These are phyloP conservation scores for Macrolepiota albuminosa DNA, from an alignment of 768 basidiomycete genomes.

Conservation along the genomic window DNA sequence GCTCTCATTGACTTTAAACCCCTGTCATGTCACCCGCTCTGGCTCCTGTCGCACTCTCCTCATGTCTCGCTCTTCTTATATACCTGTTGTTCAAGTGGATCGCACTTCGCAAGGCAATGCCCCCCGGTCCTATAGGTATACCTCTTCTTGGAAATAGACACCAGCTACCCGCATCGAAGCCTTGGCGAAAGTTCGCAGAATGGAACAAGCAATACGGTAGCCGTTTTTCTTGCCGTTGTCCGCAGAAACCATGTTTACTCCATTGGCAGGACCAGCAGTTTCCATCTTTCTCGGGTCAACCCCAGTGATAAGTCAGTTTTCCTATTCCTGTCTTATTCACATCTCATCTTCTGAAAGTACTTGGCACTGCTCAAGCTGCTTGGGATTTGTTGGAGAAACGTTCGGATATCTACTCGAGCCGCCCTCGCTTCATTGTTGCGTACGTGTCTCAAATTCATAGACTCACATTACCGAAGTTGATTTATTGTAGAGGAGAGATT, in stretches of 20 bases:
- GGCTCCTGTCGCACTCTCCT: background rate
- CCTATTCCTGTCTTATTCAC: too few species aligned
- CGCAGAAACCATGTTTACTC: background rate
- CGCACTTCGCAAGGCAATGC: conserved; percentile 30
- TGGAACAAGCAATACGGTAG: conserved; percentile 44
- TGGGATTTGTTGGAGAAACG: conserved; percentile 46
- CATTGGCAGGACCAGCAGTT: conserved; percentile 29
- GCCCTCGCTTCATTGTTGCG: conserved; percentile 43
- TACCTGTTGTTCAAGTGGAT: conserved; percentile 25
- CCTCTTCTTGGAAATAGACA: conserved; percentile 42
- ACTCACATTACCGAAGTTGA: background rate
- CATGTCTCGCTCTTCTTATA: conserved; percentile 15
- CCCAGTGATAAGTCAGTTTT: conserved; percentile 33
- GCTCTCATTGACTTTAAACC: background rate
- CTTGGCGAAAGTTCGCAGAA: conserved; percentile 45
- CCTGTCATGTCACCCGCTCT: background rate
- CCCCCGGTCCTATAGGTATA: conserved; percentile 41
- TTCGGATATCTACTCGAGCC: conserved; percentile 41
- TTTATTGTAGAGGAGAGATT: conserved; percentile 33
- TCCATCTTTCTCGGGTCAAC: conserved; percentile 39
- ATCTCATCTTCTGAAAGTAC: conserved; percentile 22
- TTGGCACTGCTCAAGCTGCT: conserved; percentile 41
- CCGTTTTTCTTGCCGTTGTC: background rate
- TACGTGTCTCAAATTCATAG: conserved; percentile 12
- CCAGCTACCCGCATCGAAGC: conserved; percentile 40